Percentiles rank a stretch among this genome's conserved stretches.
Conservation (phyloP, 1,284 basidiomycete genomes). For the Porodaedalea pini region DNA sequence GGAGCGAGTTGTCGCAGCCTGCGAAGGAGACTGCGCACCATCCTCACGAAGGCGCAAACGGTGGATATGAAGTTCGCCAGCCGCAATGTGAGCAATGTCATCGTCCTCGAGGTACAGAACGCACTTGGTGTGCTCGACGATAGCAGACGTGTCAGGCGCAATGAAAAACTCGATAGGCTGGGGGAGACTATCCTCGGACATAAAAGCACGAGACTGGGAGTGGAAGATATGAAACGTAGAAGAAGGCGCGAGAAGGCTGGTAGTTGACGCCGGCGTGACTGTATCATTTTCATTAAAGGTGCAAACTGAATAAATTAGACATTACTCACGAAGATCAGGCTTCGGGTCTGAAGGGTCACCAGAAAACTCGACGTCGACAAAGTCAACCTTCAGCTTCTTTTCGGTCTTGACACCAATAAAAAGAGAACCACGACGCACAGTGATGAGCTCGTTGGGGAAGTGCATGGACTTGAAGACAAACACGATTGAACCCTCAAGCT, state of each 20-base stretch:
- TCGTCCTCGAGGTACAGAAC: slow-evolving; percentile 99
- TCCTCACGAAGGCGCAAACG: slow-evolving; percentile 88
- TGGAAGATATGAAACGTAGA: slow-evolving; percentile 82
- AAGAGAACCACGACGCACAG: no score
- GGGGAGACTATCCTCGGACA: slow-evolving; percentile 99
- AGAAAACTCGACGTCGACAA: slow-evolving; percentile 93
- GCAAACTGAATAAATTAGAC: no score
- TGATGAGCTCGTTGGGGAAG: no score
- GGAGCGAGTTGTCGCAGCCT: slow-evolving; percentile 79
- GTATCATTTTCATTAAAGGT: no score
- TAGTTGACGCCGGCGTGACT: no score
- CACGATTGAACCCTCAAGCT: no score
- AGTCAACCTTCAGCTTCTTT: no score
- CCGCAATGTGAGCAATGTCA: slow-evolving; percentile 96
- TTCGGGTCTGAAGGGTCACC: slow-evolving; percentile 66
- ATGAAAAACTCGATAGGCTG: no score
- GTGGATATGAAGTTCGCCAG: slow-evolving; percentile 98
- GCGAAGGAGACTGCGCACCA: slow-evolving; percentile 51
- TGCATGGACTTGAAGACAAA: no score
- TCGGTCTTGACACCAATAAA: no score
- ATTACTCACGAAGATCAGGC: slow-evolving; percentile 59
- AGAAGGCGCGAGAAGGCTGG: no score
- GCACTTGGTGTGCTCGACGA: slow-evolving; percentile 98
- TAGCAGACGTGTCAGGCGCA: slow-evolving; percentile 94
- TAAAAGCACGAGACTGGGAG: slow-evolving; percentile 94